Percentiles rank a stretch among this genome's conserved stretches.
phyloP scores from a whole-genome alignment of 345 rosid genomes.

The Erodium maritimum region DNA sequence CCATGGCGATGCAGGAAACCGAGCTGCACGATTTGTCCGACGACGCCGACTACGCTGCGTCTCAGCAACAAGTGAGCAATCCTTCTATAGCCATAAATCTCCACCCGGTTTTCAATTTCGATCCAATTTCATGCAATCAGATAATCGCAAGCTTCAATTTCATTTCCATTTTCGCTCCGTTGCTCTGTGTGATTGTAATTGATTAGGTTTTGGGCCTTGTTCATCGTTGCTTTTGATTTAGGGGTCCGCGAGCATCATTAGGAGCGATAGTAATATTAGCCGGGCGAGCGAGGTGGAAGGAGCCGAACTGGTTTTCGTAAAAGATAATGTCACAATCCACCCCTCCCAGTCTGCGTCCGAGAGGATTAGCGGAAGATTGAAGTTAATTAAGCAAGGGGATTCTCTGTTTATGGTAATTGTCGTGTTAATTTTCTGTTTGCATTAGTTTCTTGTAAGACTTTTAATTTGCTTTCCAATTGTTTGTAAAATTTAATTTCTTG shows the following conservation, averaged over 20 bases:
- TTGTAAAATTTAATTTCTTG: too few relatives aligned
- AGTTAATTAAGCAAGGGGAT: conserved; percentile 68
- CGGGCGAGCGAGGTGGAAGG: conserved; percentile 54
- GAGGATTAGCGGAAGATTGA: conserved; percentile 85
- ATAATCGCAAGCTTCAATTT: neutral
- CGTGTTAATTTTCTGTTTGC: neutral
- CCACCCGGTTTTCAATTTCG: neutral
- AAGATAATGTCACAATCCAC: conserved; percentile 84
- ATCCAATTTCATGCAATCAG: neutral
- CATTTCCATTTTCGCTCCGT: neutral
- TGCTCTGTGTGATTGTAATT: neutral
- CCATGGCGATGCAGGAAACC: conserved; percentile 46
- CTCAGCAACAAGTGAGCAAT: conserved; percentile 52
- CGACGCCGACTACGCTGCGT: conserved; percentile 96
- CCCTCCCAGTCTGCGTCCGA: conserved; percentile 83
- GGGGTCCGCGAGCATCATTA: conserved; percentile 69
- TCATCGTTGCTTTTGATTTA: conserved; percentile 4
- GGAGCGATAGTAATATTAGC: conserved; percentile 34
- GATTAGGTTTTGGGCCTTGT: neutral
- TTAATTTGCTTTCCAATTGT: neutral
- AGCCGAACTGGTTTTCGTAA: conserved; percentile 55
- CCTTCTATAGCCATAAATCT: neutral
- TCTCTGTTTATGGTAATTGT: conserved; percentile 56
- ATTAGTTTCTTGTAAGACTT: neutral
- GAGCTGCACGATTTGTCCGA: conserved; percentile 87